Base-by-base conservation (phyloP, 2,329 filamentous ascomycete genomes). In the Metarhizium guizhouense region DNA sequence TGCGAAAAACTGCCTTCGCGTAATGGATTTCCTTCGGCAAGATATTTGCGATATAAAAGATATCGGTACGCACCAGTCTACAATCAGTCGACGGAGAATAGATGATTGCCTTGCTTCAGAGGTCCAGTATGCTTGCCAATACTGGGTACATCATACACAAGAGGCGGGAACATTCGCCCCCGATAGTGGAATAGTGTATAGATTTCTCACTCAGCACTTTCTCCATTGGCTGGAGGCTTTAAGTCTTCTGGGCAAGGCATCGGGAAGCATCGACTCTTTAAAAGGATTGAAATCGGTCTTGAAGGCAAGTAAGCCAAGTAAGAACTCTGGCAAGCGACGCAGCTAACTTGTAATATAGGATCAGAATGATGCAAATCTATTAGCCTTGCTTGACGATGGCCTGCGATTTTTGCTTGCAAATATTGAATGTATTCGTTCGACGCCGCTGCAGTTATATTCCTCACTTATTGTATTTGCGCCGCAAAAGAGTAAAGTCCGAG, bases 221-320 rank as follows among this genome's bases (percentile, higher is more conserved):
- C 70, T 77, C 1, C 63, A 76, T 56, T 76, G 71, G 73, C 60
- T 75, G 5, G 71, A 76, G 61, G 69, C 65, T 6, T 61, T 75
- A 6, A 67, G 66, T 51, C 58, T 72, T 11, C 57, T 73, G 20
- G 62, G 64, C 14, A 62, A 64, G 38, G 45, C 38, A 4, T 52
- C 47, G 18, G 55, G 58, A 49, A 52, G 43, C 7, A 25, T 45
- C 13, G n/a, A 18, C 42, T 16, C 18, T 11, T 14, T 45, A 16
- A 45, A 16, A 3, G 14, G 4, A 18, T 18, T 45, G 42, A 11
- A 18, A 18, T 14, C 42, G n/a, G 6, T 45, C 42, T 18, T 16
- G 0, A 18, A 45, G 42, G 42, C n/a, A 16, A 18, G 42, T 45
- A 40, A 16, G 14, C 42, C 6, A 7, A 45, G 7, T 18, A 0